A percentile compares a stretch with the other conserved stretches of the same genome.
Evolutionary conservation across 2,329 filamentous ascomycete genomes (phyloP).

Genomic region (Exophiala bonariae): DNA sequence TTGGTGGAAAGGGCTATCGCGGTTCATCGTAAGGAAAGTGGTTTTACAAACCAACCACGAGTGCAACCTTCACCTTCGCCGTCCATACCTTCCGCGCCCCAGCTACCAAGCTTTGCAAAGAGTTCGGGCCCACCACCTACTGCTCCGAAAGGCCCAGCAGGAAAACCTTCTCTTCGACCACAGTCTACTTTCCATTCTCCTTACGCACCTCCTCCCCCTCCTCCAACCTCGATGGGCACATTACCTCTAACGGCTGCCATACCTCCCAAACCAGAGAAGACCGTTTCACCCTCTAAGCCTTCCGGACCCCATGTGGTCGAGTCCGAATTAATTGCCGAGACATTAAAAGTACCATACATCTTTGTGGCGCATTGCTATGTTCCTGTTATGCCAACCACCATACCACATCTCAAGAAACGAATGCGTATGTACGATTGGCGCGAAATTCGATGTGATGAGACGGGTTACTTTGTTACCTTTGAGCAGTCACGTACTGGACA

Average conservation of each 20-base stretch:
- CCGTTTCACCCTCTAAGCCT: conserved; percentile 1
- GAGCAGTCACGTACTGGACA: conserved; percentile 74
- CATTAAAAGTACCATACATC: conserved; percentile 80
- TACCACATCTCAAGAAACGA: conserved; percentile 86
- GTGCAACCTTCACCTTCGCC: conserved; percentile 22
- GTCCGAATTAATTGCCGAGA: conserved; percentile 63
- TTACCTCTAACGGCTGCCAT: conserved; percentile 35
- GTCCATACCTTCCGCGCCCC: conserved; percentile 29
- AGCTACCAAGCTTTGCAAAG: conserved; percentile 42
- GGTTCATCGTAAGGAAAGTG: conserved; percentile 59
- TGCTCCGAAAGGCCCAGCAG: conserved; percentile 82
- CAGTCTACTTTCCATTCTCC: conserved; percentile 23
- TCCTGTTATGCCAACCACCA: conserved; percentile 79
- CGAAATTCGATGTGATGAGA: conserved; percentile 78
- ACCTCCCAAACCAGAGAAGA: conserved; percentile 6
- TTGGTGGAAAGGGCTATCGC: conserved; percentile 75
- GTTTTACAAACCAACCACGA: conserved; percentile 33
- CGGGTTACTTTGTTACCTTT: conserved; percentile 92
- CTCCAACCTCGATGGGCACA: conserved; percentile 12
- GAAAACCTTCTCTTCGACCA: conserved; percentile 43
- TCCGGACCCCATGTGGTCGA: conserved; percentile 59
- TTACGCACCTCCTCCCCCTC: conserved; percentile 8
- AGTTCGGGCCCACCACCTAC: conserved; percentile 71
- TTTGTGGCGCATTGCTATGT: conserved; percentile 87
- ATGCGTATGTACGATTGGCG: conserved; percentile 80